A percentile compares a stretch with the other conserved stretches of the same genome.
Conservation (phyloP, 2,329 filamentous ascomycete species). For the Lasiodiplodia sp. region DNA sequence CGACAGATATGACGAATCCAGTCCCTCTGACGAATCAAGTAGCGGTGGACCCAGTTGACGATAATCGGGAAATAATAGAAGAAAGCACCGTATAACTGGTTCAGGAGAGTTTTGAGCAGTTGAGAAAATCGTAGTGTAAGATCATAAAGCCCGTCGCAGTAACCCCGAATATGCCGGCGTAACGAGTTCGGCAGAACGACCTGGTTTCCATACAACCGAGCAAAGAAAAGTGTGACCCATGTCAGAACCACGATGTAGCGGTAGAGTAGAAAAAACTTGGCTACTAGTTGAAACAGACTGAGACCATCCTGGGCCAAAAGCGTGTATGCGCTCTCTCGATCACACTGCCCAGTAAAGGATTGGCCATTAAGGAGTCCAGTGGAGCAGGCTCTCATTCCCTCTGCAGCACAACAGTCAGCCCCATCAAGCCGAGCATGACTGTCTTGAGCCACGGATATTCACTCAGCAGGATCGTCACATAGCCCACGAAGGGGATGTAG, state of each 20-base stretch:
- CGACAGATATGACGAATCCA: not conserved
- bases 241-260: not conserved
- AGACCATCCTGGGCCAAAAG: not conserved
- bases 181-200: not conserved
- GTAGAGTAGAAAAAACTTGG: not conserved
- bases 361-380: slow-evolving; percentile 15
- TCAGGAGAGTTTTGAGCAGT: not conserved
- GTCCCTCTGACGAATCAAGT: not conserved
- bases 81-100: not conserved
- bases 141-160: too few relatives aligned
- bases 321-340: not conserved
- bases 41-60: not conserved
- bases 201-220: not conserved
- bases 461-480: slow-evolving; percentile 93
- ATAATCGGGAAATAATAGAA: not conserved
- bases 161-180: too few relatives aligned
- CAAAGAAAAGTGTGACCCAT: not conserved
- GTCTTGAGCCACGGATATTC: slow-evolving; percentile 98
- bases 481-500: slow-evolving; percentile 94
- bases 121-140: not conserved
- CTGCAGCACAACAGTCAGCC: slow-evolving; percentile 89
- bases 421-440: slow-evolving; percentile 93
- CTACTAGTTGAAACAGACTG: not conserved
- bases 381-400: slow-evolving; percentile 67
- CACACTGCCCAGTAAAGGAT: not conserved